phyloP scores from a whole-genome alignment of 768 basidiomycete species.

The Mycena albidolilacea region DNA sequence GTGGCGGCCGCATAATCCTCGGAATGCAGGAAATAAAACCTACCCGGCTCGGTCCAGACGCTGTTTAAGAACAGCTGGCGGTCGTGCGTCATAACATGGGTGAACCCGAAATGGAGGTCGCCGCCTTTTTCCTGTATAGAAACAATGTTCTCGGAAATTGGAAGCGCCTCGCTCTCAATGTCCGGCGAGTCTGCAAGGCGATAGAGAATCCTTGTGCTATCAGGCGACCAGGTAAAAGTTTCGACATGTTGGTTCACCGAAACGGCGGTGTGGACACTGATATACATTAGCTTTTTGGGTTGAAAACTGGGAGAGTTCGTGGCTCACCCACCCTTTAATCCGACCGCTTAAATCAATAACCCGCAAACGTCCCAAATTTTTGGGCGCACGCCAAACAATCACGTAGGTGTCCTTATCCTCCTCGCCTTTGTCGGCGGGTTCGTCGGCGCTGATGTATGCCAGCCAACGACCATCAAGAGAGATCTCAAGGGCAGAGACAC shows the following conservation, averaged over 20 bases:
- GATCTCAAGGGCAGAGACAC: conserved; percentile 24
- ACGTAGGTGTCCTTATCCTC: conserved; percentile 32
- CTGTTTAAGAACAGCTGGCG: not conserved
- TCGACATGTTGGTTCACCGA: conserved; percentile 24
- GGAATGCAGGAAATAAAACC: conserved; percentile 22
- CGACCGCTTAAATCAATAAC: conserved; percentile 30
- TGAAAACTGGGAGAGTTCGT: not conserved
- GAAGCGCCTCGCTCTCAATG: conserved; percentile 27
- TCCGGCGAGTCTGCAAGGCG: conserved; percentile 16
- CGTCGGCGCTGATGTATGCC: conserved; percentile 34
- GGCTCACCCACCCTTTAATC: conserved; percentile 18
- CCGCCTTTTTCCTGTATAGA: conserved; percentile 24
- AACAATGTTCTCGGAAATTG: conserved; percentile 29
- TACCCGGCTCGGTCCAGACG: conserved; percentile 23
- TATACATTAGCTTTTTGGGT: not conserved
- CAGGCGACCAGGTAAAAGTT: conserved; percentile 35
- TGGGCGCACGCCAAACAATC: conserved; percentile 22
- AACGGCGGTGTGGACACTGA: conserved; percentile 15
- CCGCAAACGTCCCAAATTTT: conserved; percentile 28
- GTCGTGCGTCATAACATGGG: conserved; percentile 28
- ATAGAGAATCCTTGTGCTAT: conserved; percentile 31
- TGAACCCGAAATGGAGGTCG: not conserved
- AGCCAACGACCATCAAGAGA: conserved; percentile 38
- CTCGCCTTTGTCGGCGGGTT: conserved; percentile 35
- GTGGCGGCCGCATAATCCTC: conserved; percentile 3